These are phyloP conservation scores for Phialophora tarda DNA, from an alignment of 2,329 filamentous ascomycete genomes.

Conservation along the genomic window DNA sequence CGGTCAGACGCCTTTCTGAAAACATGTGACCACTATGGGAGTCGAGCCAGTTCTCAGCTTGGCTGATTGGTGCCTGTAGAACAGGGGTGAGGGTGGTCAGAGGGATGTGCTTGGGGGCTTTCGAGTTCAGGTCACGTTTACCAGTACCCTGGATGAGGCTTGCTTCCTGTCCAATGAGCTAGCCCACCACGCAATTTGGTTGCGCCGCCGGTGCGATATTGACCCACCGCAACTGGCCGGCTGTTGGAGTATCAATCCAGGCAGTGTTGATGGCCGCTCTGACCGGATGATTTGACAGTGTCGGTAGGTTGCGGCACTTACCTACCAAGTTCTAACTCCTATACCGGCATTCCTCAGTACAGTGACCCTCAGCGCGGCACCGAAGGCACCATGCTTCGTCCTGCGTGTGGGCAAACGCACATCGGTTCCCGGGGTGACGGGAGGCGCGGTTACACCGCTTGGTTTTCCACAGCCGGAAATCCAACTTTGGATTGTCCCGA, in stretches of 20 bases:
- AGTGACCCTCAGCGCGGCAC: not conserved
- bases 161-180: not conserved
- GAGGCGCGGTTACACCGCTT: not conserved
- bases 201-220: not conserved
- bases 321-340: slow-evolving; percentile 1
- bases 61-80: not conserved
- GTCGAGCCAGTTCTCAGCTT: not conserved
- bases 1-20: not conserved
- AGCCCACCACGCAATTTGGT: not conserved
- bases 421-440: not conserved
- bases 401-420: not conserved
- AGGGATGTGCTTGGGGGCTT: not conserved
- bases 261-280: not conserved
- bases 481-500: not conserved
- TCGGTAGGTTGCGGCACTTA: not conserved
- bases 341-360: not conserved
- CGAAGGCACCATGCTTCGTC: slow-evolving; percentile 1
- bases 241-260: not conserved
- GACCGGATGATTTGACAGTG: not conserved
- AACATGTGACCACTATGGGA: not conserved
- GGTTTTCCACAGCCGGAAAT: slow-evolving; percentile 4
- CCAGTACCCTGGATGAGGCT: not conserved
- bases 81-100: not conserved
- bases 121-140: not conserved
- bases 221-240: not conserved